Evolutionary conservation across 2,329 filamentous ascomycete genomes (phyloP), one percentile per base, ranked within the genome.

Genomic region (Fusarium anthophilum): DNA sequence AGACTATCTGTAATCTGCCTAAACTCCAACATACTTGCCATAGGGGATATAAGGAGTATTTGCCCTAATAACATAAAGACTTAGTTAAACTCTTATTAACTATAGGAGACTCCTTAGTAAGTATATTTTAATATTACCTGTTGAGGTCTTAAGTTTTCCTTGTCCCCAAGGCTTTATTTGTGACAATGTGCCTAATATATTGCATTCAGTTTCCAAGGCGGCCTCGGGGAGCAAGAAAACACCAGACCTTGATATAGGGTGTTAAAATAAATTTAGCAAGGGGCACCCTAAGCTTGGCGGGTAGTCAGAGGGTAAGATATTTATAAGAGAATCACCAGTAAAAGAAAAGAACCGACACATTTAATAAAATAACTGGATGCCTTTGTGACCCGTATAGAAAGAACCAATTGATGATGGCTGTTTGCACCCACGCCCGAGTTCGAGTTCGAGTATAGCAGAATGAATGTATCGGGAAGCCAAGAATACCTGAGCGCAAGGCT

Each of bases 381-480:
- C 12, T 41, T 28, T 17, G 15, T 55, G 14, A 18, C 37, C 6
- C 4, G 32, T 51, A 50, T 20, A 43, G 8, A 28, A 32, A 37
- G 30, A 55, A 69, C 44, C 44, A 61, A 61, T 57, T n/a, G 35
- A 50, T n/a, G 30, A 58, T 55, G 53, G 30, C 41, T 56, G 35
- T 67, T 45, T 50, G 35, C 43, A 26, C 32, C 10, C 17, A 32
- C 14, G 7, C 14, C 45, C 26, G 8, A 35, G 48, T 17, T 35
- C 17, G n/a, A 24, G 47, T 17, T 56, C 30, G 18, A 70, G 48
- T n/a, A 18, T 9, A 35, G 9, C 6, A 24, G 44, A 37, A 20
- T 18, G 12, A 32, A 65, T 41, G 67, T 74, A 74, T 73, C 53
- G 9, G 44, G 38, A 47, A 39, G 72, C 68, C 41, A 50, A 43